phyloP scores from a whole-genome alignment of 2,329 filamentous ascomycete genomes.

The Ceratocystis eucalypticola region DNA sequence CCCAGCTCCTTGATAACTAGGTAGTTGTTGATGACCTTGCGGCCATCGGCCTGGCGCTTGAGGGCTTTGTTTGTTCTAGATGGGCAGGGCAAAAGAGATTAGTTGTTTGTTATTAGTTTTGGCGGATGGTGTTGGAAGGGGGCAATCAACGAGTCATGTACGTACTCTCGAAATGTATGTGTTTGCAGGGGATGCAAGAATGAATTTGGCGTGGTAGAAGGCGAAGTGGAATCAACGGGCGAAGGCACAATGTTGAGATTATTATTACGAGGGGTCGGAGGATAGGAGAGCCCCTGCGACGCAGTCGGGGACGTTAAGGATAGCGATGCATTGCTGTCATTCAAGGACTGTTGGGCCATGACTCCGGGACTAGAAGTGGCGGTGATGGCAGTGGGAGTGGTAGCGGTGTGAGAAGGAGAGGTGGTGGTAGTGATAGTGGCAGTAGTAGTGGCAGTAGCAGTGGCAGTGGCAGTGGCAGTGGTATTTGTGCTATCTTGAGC shows the following conservation, averaged over 20 bases:
- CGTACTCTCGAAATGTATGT: conserved; percentile 64
- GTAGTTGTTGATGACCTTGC: conserved; percentile 96
- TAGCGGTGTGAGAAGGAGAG: no score
- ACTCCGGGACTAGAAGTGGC: background rate
- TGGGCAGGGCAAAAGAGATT: conserved; percentile 9
- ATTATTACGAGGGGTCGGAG: conserved; percentile 15
- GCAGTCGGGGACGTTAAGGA: conserved; percentile 9
- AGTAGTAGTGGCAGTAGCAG: background rate
- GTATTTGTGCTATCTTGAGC: background rate
- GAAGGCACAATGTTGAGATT: conserved; percentile 29
- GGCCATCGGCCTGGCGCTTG: conserved; percentile 74
- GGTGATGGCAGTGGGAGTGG: no score
- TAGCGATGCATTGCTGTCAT: conserved; percentile 1
- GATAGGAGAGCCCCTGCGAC: conserved; percentile 15
- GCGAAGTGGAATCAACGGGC: conserved; percentile 42
- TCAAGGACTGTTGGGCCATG: background rate
- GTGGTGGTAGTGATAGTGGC: no score
- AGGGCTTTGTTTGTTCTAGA: conserved; percentile 72
- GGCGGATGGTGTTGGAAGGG: background rate
- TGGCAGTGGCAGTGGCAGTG: background rate
- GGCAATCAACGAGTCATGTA: conserved; percentile 21
- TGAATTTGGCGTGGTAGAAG: conserved; percentile 36
- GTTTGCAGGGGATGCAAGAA: conserved; percentile 58
- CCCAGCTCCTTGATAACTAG: conserved; percentile 94
- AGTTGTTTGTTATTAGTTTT: conserved; percentile 1